Percentiles rank a stretch among this genome's conserved stretches.
Evolutionary conservation across 163 green algal genomes (phyloP).

Genomic region (Scenedesmus sp.): DNA sequence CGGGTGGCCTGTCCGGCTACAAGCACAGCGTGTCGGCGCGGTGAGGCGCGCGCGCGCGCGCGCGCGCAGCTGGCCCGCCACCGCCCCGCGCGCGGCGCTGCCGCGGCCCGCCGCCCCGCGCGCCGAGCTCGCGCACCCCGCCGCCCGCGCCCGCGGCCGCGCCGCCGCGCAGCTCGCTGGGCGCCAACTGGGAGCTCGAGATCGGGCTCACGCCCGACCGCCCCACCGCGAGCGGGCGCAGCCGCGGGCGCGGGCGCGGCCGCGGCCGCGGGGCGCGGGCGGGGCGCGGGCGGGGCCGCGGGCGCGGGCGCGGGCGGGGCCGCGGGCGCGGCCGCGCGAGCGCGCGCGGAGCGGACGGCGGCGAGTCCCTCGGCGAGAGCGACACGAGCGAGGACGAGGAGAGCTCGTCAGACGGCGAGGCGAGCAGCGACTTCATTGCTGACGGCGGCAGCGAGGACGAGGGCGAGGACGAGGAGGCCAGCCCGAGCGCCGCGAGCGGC

Average conservation of each 20-base stretch:
- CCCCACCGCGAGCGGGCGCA: no score
- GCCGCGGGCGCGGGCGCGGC: no score
- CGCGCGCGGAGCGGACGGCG: not conserved
- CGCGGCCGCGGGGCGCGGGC: not conserved
- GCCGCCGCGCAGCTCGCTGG: not conserved
- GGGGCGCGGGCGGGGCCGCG: not conserved
- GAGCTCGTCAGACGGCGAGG: no score
- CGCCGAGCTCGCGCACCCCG: no score
- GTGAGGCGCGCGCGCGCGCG: not conserved
- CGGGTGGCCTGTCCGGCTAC: not conserved
- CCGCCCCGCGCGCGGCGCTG: no score
- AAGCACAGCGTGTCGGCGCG: constrained; percentile 8
- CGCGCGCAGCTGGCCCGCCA: no score
- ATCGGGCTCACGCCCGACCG: no score
- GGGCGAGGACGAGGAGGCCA: no score
- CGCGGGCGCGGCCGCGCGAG: not conserved
- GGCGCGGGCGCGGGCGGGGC: not conserved
- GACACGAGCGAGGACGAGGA: not conserved
- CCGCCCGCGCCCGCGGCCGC: no score
- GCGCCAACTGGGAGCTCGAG: not conserved
- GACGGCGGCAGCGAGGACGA: no score
- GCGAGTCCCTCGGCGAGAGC: not conserved
- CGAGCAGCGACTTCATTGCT: no score
- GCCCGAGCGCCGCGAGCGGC: not conserved
- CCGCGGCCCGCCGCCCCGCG: no score